A percentile compares a stretch with the other conserved stretches of the same genome.
These are phyloP conservation scores for Cytospora paraplurivora DNA, from an alignment of 2,329 filamentous ascomycete species.

Conservation along the genomic window DNA sequence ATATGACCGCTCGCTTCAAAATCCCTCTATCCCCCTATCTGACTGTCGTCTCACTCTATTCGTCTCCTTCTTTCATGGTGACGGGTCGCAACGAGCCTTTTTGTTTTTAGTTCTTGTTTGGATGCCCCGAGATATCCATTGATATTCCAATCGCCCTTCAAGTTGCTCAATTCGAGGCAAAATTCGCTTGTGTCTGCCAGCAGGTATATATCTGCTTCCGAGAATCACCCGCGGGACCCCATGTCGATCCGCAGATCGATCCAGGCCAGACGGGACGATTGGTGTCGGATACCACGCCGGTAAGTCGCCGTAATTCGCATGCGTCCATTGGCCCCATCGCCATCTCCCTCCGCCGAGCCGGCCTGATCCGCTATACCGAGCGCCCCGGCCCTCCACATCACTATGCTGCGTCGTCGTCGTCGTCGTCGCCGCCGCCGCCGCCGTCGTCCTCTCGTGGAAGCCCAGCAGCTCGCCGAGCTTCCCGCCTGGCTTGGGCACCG, in stretches of 20 bases:
- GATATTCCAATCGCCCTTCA: neutral
- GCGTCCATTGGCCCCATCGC: neutral
- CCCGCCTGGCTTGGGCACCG: constrained; percentile 86
- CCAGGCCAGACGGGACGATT: neutral
- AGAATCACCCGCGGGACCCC: neutral
- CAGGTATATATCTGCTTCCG: neutral
- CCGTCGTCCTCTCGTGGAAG: constrained; percentile 52
- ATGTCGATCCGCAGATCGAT: neutral
- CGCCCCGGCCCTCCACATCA: neutral
- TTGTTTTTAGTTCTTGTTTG: no score
- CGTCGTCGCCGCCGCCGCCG: no score
- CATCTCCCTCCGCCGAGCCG: no score
- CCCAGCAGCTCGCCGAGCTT: constrained; percentile 56
- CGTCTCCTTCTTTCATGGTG: neutral
- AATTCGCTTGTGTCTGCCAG: neutral
- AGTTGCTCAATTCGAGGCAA: neutral
- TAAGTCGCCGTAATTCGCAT: neutral
- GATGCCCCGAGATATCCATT: neutral
- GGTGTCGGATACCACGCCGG: neutral
- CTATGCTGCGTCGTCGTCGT: constrained; percentile 23
- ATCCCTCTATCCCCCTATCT: neutral
- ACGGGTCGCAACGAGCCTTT: neutral
- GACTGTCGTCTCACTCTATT: neutral
- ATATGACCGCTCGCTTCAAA: neutral
- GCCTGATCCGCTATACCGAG: neutral